phyloP scores from a whole-genome alignment of 2,329 filamentous ascomycete genomes.

The Talaromyces sp. region DNA sequence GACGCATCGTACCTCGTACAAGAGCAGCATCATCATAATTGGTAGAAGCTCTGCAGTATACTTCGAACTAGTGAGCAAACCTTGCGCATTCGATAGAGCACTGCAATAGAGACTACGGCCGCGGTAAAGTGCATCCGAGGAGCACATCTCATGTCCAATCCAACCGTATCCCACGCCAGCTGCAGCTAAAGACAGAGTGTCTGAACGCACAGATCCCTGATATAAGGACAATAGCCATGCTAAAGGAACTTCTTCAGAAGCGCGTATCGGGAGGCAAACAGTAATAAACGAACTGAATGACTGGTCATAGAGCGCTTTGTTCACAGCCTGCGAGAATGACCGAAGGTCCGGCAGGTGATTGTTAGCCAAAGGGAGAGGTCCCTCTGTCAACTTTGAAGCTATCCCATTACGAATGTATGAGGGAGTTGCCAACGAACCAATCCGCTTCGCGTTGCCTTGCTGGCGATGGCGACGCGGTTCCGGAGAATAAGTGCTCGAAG shows the following conservation, averaged over 20 bases:
- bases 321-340: neutral
- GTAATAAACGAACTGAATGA: constrained; percentile 9
- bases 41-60: neutral
- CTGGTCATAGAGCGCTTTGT: constrained; percentile 8
- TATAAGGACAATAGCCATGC: constrained; percentile 9
- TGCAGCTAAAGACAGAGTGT: neutral
- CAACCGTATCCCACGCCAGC: constrained; percentile 9
- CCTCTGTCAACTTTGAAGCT: too few relatives aligned
- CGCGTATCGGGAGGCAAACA: neutral
- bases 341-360: neutral
- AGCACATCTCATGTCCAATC: constrained; percentile 7
- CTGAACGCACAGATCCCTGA: neutral
- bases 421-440: neutral
- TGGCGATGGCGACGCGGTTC: neutral
- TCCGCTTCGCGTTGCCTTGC: neutral
- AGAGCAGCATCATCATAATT: constrained; percentile 6
- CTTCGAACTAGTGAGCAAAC: neutral
- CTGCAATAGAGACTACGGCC: constrained; percentile 6
- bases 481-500: neutral
- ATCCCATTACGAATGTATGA: neutral
- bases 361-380: neutral
- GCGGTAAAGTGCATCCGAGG: neutral
- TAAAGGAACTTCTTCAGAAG: constrained; percentile 12
- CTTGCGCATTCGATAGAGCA: neutral
- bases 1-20: constrained; percentile 2